phyloP scores from a whole-genome alignment of 768 basidiomycete genomes.

The Suillus brevipes region DNA sequence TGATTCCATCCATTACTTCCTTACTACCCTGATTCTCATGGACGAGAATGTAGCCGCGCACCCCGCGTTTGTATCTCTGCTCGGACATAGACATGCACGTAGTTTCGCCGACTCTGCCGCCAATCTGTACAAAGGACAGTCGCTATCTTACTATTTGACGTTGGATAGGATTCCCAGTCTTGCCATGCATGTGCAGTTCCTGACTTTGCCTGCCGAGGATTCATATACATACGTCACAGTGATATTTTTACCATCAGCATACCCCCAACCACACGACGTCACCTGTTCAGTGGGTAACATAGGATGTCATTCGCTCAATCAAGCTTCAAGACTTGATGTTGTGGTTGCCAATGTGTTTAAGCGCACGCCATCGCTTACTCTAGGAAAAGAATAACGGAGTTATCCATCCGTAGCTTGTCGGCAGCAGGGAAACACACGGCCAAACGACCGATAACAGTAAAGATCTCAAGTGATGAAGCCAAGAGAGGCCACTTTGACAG shows the following conservation, averaged over 20 bases:
- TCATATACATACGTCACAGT: not conserved
- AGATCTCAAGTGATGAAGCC: not conserved
- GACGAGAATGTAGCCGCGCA: not conserved
- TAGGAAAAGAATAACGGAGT: not conserved
- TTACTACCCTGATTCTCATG: not conserved
- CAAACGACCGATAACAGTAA: not conserved
- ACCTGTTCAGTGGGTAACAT: not conserved
- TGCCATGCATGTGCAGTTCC: not conserved
- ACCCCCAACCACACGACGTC: not conserved
- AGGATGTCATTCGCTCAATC: not conserved
- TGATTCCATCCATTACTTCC: conserved; percentile 20
- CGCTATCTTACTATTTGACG: not conserved
- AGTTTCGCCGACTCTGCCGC: too few species aligned
- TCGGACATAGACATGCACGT: not conserved
- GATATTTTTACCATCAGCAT: not conserved
- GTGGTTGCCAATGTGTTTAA: too few species aligned
- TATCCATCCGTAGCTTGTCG: too few species aligned
- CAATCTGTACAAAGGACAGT: not conserved
- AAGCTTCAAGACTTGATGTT: too few species aligned
- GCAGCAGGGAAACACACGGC: not conserved
- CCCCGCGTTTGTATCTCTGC: not conserved
- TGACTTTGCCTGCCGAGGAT: not conserved
- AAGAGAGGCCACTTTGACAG: not conserved
- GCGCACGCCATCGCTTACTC: too few species aligned
- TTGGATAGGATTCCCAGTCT: not conserved